Evolutionary conservation across 495 filamentous ascomycete species (phyloP).

Genomic region (Trichoderma erinaceum): DNA sequence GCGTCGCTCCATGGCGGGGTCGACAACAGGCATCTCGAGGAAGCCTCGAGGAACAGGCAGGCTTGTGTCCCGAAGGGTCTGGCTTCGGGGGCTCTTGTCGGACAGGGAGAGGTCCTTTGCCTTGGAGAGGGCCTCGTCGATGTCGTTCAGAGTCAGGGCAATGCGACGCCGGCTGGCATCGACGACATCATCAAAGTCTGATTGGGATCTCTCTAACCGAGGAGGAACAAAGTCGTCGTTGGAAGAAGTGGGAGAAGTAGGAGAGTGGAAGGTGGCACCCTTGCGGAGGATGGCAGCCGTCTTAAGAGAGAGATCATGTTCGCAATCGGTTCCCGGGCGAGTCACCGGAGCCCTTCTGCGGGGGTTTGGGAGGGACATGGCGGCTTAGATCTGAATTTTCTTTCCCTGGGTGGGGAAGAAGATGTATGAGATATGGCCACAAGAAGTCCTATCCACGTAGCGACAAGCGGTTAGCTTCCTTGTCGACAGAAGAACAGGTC

Average conservation of each 20-base stretch:
- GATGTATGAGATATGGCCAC: conserved; percentile 21
- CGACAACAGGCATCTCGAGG: conserved; percentile 41
- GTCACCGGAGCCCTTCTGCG: conserved; percentile 42
- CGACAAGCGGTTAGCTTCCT: conserved; percentile 9
- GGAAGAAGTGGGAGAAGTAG: conserved; percentile 40
- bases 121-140: conserved; percentile 41
- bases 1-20: conserved; percentile 38
- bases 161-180: conserved; percentile 49
- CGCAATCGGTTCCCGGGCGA: conserved; percentile 34
- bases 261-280: conserved; percentile 58
- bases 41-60: conserved; percentile 46
- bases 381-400: conserved; percentile 24
- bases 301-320: conserved; percentile 41
- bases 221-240: conserved; percentile 41
- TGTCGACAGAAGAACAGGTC: background rate
- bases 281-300: conserved; percentile 52
- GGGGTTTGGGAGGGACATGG: conserved; percentile 46
- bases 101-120: conserved; percentile 26
- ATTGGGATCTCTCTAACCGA: conserved; percentile 54
- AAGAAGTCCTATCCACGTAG: conserved; percentile 4
- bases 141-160: conserved; percentile 43
- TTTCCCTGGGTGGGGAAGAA: conserved; percentile 27
- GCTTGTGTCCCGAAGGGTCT: conserved; percentile 40
- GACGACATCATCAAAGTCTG: conserved; percentile 56
- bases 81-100: conserved; percentile 22